Evolutionary conservation across 1,139 yeast genomes (phyloP), one percentile per base, ranked within the genome.

Genomic region (Diutina mesorugosa): DNA sequence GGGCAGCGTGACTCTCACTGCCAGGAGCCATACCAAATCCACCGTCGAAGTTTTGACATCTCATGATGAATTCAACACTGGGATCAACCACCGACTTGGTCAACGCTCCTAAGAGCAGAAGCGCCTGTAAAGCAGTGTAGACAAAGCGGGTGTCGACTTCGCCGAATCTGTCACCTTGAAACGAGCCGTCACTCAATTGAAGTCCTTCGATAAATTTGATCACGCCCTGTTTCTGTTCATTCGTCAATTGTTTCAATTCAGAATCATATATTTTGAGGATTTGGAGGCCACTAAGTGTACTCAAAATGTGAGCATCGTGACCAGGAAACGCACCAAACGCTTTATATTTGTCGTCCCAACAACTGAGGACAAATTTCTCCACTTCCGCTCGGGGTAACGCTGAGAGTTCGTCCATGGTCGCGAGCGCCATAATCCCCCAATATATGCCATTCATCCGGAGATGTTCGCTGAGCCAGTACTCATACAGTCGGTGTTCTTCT

Each of bases 21-120:
- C 97, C 97, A 0, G 99, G 99, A 9, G 83, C 83, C 71, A 89
- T 74, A 0, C 99, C 99, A 73, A 88, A 93, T 0, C 96, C 97
- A 4, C 99, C 99, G 67, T 93, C 99, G 66, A 90, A 93, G 67
- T 95, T 95, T 60, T 80, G 85, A 68, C 99, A 95, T 51, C 67
- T 65, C 59, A 79, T 64, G 10, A 91, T 80, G 70, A 84, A 93
- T 0, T 72, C 73, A 1, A 81, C 84, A 0, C 96, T 89, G 1
- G 82, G 82, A 8, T 79, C 83, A 0, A 81, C 84, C 8, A 88
- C 72, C 28, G 83, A 78, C 4, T 73, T 66, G n/a, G 83, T 80
- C 58, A 91, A 72, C 58, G 73, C 80, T 16, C 83, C 91, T 45
- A 93, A 69, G 8, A 93, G 76, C 0, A 89, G 79, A 57, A 93